phyloP scores from a whole-genome alignment of 2,329 filamentous ascomycete species.

The Beauveria sp. region DNA sequence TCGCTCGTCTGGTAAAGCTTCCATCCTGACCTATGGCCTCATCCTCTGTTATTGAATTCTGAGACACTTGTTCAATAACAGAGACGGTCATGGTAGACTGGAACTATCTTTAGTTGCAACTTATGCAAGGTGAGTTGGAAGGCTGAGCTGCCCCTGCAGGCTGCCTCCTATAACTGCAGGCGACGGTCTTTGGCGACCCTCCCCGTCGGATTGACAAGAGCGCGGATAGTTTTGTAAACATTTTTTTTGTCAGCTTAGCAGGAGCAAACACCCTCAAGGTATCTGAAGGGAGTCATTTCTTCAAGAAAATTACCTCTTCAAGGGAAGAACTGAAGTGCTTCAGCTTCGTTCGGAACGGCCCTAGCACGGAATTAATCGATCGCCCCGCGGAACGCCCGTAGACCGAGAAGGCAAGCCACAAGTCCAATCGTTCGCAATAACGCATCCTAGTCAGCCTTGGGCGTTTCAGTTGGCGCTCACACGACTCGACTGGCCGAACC shows the following conservation, averaged over 20 bases:
- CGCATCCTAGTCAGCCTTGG: not conserved
- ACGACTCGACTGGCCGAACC: not conserved
- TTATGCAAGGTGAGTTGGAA: slow-evolving; percentile 1
- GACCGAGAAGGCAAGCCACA: not conserved
- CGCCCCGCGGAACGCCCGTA: too few relatives aligned
- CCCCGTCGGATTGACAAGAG: not conserved
- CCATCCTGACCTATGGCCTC: not conserved
- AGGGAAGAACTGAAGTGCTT: too few relatives aligned
- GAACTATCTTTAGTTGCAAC: not conserved
- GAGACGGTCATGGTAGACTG: not conserved
- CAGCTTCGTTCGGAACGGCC: too few relatives aligned
- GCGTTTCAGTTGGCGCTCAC: not conserved
- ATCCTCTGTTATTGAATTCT: not conserved
- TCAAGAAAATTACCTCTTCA: too few relatives aligned
- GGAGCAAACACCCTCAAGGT: too few relatives aligned
- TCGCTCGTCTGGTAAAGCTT: not conserved
- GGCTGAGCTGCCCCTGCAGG: not conserved
- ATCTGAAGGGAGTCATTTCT: too few relatives aligned
- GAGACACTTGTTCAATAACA: not conserved
- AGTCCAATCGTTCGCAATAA: not conserved
- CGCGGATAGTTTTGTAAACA: too few relatives aligned
- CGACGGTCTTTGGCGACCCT: not conserved
- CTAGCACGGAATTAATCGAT: too few relatives aligned
- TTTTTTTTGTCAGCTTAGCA: too few relatives aligned
- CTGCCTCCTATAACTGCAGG: not conserved